Evolutionary conservation across 2,329 filamentous ascomycete genomes (phyloP), one percentile per base, ranked within the genome.

Genomic region (Phaeophleospora eucalypticola): DNA sequence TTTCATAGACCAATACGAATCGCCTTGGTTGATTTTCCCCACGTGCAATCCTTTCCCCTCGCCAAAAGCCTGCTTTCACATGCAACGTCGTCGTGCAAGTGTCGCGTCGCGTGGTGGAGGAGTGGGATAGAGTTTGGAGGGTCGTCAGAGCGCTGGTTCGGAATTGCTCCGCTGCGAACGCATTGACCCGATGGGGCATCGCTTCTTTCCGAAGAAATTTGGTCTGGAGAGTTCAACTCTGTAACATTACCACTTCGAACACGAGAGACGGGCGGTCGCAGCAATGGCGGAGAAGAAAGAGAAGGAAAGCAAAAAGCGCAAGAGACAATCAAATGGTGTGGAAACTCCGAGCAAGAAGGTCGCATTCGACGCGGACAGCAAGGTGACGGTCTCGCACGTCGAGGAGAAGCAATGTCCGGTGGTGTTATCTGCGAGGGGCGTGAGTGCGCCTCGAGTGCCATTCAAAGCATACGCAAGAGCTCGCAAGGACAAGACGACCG

Each of bases 281-380:
- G 34, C 6, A 4, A 67, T 66, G 62, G 53, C 61, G 14, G 59
- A 56, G 15, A 58, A 59, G 37, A 29, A 29, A 29, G 56, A 59
- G 20, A 71, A 75, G 17, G 45, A 43, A 2, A 38, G 36, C 41
- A 77, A 74, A 60, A 78, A 78, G 68, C 68, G 75, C 55, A 78
- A 78, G 65, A 68, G 75, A 47, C 63, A 64, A 41, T 69, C 69
- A 3, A 70, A 71, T 41, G 67, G 65, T 34, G 66, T 65, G 35
- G 71, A 70, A 8, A 65, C 66, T 16, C 68, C 74, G 2, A 73
- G 65, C 59, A 68, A 66, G 49, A 66, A 65, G 48, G 53, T 59
- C 19, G 60, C 59, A 14, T 47, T 58, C 35, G 57, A 56, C 4
- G 51, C 17, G 12, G 42, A 19, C 7, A 51, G 43, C 17, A 58